Base-by-base conservation (phyloP, 345 rosid species). In the Citrus unshiu region DNA sequence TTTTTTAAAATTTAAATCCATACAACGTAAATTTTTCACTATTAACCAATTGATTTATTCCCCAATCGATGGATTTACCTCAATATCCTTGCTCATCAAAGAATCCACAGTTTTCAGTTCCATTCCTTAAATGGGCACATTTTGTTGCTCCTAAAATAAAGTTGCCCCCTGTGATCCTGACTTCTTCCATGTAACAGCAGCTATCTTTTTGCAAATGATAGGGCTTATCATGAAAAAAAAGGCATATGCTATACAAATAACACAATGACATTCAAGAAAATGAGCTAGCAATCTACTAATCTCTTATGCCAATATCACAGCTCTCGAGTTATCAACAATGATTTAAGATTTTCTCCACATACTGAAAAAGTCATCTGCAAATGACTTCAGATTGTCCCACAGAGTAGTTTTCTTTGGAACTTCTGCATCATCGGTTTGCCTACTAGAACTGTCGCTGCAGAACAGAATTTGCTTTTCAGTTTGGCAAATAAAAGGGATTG, bases 311-410 rank as follows among this genome's bases (percentile, higher is more conserved):
- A 54, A 54, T 4, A 75, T 27, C 70, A 67, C 35, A 19, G 35
- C 14, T 37, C 32, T 34, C 24, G 10, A 68, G 51, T 13, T 22
- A 32, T 22, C 0, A 3, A 5, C 9, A 32, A 22, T 67, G 18
- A 80, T 70, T 82, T 77, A 84, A 32, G 32, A 14, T 74, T 81
- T 84, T 79, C 80, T 83, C 89, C 89, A 88, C 24, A 81, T 69
- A 76, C 62, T 80, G 60, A 88, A 40, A 18, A 88, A 34, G 27
- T 77, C 75, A 24, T 69, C 86, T 21, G 88, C 89, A 68, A 88
- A 73, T 43, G 88, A 81, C 78, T 86, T 88, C 30, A 88, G 78
- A 68, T 68, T 84, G 62, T 59, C 86, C 91, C 89, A 88, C 5
- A 88, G 10, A 63, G 84, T 74, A 30, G 86, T 63, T 73, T 57